A percentile compares a stretch with the other conserved stretches of the same genome.
Conservation (phyloP, 345 rosid genomes). For the Angophora floribunda region DNA sequence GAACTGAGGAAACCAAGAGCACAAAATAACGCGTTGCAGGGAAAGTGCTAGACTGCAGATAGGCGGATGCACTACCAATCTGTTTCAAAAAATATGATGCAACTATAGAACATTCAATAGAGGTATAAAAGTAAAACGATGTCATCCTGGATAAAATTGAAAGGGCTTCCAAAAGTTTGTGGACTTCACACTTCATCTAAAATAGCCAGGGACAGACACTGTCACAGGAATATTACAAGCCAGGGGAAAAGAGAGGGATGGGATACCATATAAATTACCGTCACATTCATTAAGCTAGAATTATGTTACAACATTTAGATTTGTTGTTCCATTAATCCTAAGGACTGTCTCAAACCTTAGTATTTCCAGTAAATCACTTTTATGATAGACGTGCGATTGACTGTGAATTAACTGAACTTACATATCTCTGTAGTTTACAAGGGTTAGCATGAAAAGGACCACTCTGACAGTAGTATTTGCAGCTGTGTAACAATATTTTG, state of each 20-base stretch:
- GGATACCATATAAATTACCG: background rate
- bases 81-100: slow-evolving; percentile 2
- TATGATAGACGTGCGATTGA: background rate
- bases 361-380: background rate
- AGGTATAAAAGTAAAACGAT: background rate
- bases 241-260: background rate
- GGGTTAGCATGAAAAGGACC: background rate
- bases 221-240: background rate
- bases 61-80: slow-evolving; percentile 86
- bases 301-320: background rate
- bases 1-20: slow-evolving; percentile 67
- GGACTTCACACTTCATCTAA: background rate
- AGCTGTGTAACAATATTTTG: accelerated
- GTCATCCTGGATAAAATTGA: background rate
- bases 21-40: slow-evolving; percentile 32
- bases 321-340: background rate
- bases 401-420: background rate
- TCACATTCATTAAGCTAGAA: background rate
- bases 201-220: background rate
- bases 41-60: slow-evolving; percentile 61
- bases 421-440: background rate
- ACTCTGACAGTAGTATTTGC: accelerated
- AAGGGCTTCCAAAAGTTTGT: background rate
- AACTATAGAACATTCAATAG: background rate
- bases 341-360: background rate